Conservation (phyloP, 208 protist genomes). For the Sergeia podlipaevii region DNA sequence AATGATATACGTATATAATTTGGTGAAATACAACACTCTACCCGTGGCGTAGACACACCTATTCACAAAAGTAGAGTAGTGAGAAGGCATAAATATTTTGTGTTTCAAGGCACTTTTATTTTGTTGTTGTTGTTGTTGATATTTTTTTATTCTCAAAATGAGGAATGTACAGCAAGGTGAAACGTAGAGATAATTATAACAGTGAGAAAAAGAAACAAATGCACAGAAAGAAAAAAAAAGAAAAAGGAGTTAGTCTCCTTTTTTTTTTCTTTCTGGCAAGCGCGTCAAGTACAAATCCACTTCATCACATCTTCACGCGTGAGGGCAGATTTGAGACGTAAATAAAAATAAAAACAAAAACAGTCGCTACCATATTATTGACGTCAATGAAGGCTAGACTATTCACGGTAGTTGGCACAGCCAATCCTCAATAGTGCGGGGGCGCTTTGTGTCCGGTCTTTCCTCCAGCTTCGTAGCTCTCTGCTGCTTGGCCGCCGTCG, state of each 20-base stretch:
- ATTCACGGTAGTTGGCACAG: conserved; percentile 6
- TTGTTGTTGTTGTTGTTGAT: no score
- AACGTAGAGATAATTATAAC: neutral
- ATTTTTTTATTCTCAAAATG: conserved; percentile 7
- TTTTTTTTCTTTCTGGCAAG: conserved; percentile 2
- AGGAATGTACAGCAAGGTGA: neutral
- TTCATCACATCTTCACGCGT: no score
- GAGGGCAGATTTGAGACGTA: no score
- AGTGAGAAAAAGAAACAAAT: neutral
- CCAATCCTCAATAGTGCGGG: conserved; percentile 34
- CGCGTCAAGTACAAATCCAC: neutral
- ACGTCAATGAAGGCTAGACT: no score
- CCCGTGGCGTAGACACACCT: no score
- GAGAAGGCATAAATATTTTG: no score
- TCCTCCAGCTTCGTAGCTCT: neutral
- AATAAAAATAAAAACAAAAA: no score
- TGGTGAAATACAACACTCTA: no score
- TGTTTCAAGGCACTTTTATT: no score
- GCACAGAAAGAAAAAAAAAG: conserved; percentile 2
- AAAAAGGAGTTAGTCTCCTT: conserved; percentile 1
- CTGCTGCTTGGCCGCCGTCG: conserved; percentile 6
- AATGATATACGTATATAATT: no score
- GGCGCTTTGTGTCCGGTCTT: conserved; percentile 12
- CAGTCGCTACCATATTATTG: no score
- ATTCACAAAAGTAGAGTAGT: no score